Evolutionary conservation across 257 asterid species (phyloP), one percentile per base, ranked within the genome.

Genomic region (Osmanthus fragrans): DNA sequence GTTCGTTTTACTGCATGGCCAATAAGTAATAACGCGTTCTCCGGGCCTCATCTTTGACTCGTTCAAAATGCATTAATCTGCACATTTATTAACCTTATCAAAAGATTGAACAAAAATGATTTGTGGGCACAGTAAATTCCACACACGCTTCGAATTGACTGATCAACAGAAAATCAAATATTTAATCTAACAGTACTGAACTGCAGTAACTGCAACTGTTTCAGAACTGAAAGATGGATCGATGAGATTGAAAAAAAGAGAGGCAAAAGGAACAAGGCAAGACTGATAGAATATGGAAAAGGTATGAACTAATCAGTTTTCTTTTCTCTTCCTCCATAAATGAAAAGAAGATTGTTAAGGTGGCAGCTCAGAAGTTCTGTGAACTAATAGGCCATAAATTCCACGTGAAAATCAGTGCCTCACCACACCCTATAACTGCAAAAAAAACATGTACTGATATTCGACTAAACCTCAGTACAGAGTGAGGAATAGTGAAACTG

Each of bases 341-440:
- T 63, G 69, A 63, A 34, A 34, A 51, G 23, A 15, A 7, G 8
- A 67, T 30, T 4, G 36, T 42, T 30, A 11, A 3, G 4, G 15
- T 12, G 49, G 15, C 16, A 42, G 49, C 16, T 42, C 18, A 42
- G 49, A 16, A 42, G 49, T 40, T 10, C 47, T 40, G 47, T 40
- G 16, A 40, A 15, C 47, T 39, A 11, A 2, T 40, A 10, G 47
- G 47, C 47, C 39, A 51, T 67, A 74, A 70, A 82, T 71, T 68
- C 79, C 34, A 49, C 82, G 58, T 82, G 82, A 63, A 79, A 82
- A 77, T 85, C 86, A 85, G 88, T 77, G 88, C 85, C 78, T n/a
- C 47, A 2, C 49, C 18, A 42, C 49, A 42, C 49, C 49, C 16
- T 19, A 45, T 73, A 72, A 76, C 68, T 74, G 51, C 58, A 67